Base-by-base conservation (phyloP, 2,329 filamentous ascomycete genomes). In the Diplodia mutila region DNA sequence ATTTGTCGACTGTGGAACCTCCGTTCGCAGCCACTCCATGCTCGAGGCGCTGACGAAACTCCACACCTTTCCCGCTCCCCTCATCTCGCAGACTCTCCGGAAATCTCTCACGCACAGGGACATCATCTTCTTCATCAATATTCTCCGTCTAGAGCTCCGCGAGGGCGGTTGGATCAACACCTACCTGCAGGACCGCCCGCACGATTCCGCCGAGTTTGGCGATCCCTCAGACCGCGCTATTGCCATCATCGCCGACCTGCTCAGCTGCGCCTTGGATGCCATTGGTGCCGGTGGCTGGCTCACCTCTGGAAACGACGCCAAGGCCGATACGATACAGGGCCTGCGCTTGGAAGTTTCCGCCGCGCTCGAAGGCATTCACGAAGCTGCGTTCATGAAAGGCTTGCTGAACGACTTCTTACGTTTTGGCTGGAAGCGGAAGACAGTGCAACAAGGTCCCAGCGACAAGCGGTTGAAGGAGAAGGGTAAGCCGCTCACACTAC, bases 261-360 rank as follows among this genome's bases (percentile, higher is more conserved):
- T 94, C 34, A 88, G 88, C 70, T 88, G 89, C 73, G 91, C 91
- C 69, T 84, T 94, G 52, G 91, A 94, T 77, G 89, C 91, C 0
- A 86, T 94, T 18, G 91, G 91, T 1, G 85, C 89, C 11, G 87
- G 88, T 65, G 91, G 91, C 23, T 94, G 91, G 91, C 83, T 94
- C 53, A 72, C 75, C 2, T 68, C 71, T 5, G 88, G 87, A 87
- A 70, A 84, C 54, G 81, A 83, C 42, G 79, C 83, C 12, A 85
- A 88, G 52, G 83, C 86, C 1, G 87, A 91, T 70, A 86, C 93
- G 67, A 82, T 94, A 67, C 81, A 85, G 23, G 84, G 85, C 51
- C 83, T 94, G 59, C 87, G 87, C 72, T 83, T 87, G 42, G 91
- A 94, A 76, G 86, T 92, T 53, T 87, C 86, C 48, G 89, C 89